Conservation (phyloP, 208 protist genomes). For the Novymonas esmeraldas region DNA sequence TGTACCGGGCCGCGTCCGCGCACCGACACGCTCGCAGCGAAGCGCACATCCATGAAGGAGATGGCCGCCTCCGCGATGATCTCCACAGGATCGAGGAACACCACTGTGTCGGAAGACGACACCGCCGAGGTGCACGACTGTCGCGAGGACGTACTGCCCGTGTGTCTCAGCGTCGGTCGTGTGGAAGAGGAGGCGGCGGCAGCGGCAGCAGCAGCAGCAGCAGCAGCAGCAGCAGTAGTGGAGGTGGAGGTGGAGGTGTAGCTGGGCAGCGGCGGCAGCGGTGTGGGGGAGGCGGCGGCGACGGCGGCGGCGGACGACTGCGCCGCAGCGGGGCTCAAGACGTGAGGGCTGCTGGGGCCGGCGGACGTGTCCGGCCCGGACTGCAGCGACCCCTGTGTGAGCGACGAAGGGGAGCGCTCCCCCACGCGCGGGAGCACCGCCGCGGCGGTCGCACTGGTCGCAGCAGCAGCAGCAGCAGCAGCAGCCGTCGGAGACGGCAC, state of each 20-base stretch:
- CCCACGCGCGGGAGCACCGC: background rate
- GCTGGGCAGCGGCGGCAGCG: background rate
- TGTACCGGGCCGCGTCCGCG: conserved; percentile 46
- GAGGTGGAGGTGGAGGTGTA: too few species aligned
- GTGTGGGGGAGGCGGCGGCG: background rate
- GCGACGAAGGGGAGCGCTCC: conserved; percentile 6
- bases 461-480: background rate
- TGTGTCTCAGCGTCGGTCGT: background rate
- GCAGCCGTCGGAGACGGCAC: background rate
- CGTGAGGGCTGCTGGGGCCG: background rate
- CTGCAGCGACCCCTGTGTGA: conserved; percentile 5
- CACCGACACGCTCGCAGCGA: conserved; percentile 44
- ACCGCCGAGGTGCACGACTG: conserved; percentile 5
- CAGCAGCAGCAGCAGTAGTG: too few species aligned
- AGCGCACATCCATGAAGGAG: conserved; percentile 52
- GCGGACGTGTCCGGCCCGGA: background rate
- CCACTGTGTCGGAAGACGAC: conserved; percentile 8
- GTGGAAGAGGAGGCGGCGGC: too few species aligned
- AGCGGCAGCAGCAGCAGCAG: too few species aligned
- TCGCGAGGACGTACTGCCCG: conserved; percentile 11
- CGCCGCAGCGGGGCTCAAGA: background rate
- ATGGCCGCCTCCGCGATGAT: conserved; percentile 51
- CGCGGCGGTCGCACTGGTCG: too few species aligned
- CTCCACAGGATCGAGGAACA: conserved; percentile 41
- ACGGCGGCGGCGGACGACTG: background rate